Evolutionary conservation across 2,329 filamentous ascomycete species (phyloP), one percentile per base, ranked within the genome.

Genomic region (Aureobasidium lini): DNA sequence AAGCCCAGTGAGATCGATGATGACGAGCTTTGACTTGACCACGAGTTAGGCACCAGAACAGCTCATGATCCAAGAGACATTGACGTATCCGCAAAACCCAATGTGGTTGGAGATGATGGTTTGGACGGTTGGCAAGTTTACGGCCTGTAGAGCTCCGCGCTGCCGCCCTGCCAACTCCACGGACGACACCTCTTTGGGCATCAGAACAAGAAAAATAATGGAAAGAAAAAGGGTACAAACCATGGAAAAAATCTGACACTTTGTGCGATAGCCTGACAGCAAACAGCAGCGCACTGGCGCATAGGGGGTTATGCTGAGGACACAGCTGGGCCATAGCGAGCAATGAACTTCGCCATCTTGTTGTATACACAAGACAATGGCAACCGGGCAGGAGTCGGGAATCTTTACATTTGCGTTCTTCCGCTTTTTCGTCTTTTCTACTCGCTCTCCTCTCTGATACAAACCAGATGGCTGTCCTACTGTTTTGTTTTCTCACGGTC

Each of bases 1-100:
- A 97, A 99, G 80, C 95, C 94, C 52, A 94, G 91, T n/a, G 94
- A 99, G 73, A 84, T 99, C 71, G 93, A 91, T 54, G 85, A 88
- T 62, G 76, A 81, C 69, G 88, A 92, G 76, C 81, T 92, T 75
- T 96, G 91, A 96, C 89, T 92, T 64, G 77, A 84, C 66, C 70
- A 75, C 68, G 75, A 75, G 63, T 69, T 75, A 62, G 67, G 67
- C 36, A 66, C 68, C 52, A 63, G 63, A 60, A 67, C 64, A 65
- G 70, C 73, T 42, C 70, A 63, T 49, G 59, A 64, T 37, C 47
- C 56, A 15, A 54, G 59, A 13, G 34, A 39, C 2, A 16, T 28
- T 43, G 34, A 39, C 18, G 31, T 23, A 34, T 34, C 32, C 28
- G 43, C 52, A 10, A 46, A 15, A 36, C 40, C 40, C 40, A 56